phyloP scores from a whole-genome alignment of 768 basidiomycete genomes.

The Leccinum pellstonianum region DNA sequence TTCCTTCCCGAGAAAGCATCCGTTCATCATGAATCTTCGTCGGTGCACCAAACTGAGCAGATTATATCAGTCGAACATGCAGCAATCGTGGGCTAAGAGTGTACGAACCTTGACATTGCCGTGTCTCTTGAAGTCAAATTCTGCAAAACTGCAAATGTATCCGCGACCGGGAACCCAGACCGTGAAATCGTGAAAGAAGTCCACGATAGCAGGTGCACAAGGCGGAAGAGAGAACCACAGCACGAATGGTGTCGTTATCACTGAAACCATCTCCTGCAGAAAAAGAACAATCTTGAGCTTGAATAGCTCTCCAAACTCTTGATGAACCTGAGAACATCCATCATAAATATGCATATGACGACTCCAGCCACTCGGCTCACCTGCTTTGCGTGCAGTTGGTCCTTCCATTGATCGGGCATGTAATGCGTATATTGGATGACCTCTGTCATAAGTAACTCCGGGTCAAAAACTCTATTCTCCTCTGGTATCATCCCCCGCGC shows the following conservation, averaged over 20 bases:
- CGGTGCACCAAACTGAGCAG: slow-evolving; percentile 79
- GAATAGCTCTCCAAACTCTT: slow-evolving; percentile 89
- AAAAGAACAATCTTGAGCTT: slow-evolving; percentile 91
- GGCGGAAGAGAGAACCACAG: slow-evolving; percentile 89
- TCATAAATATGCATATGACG: neutral
- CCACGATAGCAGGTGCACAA: slow-evolving; percentile 88
- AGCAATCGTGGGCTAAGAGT: too few species aligned
- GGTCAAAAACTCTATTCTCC: slow-evolving; percentile 90
- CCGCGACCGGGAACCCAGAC: slow-evolving; percentile 96
- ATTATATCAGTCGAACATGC: neutral
- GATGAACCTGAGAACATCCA: slow-evolving; percentile 61
- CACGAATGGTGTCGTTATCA: slow-evolving; percentile 91
- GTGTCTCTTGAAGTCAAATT: slow-evolving; percentile 95
- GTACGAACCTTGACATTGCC: slow-evolving; percentile 79
- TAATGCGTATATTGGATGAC: slow-evolving; percentile 95
- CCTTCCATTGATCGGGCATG: slow-evolving; percentile 92
- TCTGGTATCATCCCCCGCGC: slow-evolving; percentile 96
- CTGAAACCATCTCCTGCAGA: slow-evolving; percentile 83
- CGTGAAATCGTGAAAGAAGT: slow-evolving; percentile 98
- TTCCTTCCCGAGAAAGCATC: slow-evolving; percentile 86
- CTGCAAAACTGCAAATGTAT: slow-evolving; percentile 97
- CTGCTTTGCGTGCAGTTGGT: slow-evolving; percentile 82
- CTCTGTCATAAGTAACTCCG: slow-evolving; percentile 88
- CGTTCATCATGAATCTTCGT: slow-evolving; percentile 62
- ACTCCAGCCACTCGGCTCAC: slow-evolving; percentile 36